Conservation (phyloP, 2,329 filamentous ascomycete species). For the Beauveria bassiana region DNA sequence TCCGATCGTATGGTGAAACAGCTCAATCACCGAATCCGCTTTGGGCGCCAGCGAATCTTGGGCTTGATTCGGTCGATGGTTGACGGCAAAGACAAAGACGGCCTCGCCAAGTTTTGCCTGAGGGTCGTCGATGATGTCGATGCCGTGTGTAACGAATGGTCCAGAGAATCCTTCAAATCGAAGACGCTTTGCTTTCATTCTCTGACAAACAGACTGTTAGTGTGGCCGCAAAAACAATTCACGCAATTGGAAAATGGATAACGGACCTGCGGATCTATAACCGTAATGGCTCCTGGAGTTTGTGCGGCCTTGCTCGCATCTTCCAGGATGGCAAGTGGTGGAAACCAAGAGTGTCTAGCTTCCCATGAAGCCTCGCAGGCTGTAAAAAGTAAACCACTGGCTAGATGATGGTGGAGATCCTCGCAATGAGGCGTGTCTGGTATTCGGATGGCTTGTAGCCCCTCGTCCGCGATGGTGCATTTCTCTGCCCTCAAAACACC, state of each 20-base stretch:
- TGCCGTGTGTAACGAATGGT: slow-evolving; percentile 51
- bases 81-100: slow-evolving; percentile 54
- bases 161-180: slow-evolving; percentile 42
- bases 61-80: slow-evolving; percentile 45
- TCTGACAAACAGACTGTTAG: slow-evolving; percentile 24
- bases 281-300: slow-evolving; percentile 38
- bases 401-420: slow-evolving; percentile 48
- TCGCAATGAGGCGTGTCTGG: slow-evolving; percentile 49
- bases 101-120: slow-evolving; percentile 25
- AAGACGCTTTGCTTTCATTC: slow-evolving; percentile 36
- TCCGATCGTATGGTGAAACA: slow-evolving; percentile 47
- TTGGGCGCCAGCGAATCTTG: slow-evolving; percentile 23
- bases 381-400: slow-evolving; percentile 43
- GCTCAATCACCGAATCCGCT: slow-evolving; percentile 46
- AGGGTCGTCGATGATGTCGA: slow-evolving; percentile 49
- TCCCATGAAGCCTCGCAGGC: slow-evolving; percentile 42
- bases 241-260: not conserved
- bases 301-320: slow-evolving; percentile 27
- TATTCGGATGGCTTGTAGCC: slow-evolving; percentile 32
- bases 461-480: not conserved
- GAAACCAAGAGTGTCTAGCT: slow-evolving; percentile 45
- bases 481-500: not conserved
- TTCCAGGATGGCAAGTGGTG: slow-evolving; percentile 34
- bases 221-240: too few relatives aligned
- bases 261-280: slow-evolving; percentile 46